These are phyloP conservation scores for Gardenia jasminoides DNA, from an alignment of 257 asterid species.

Conservation along the genomic window DNA sequence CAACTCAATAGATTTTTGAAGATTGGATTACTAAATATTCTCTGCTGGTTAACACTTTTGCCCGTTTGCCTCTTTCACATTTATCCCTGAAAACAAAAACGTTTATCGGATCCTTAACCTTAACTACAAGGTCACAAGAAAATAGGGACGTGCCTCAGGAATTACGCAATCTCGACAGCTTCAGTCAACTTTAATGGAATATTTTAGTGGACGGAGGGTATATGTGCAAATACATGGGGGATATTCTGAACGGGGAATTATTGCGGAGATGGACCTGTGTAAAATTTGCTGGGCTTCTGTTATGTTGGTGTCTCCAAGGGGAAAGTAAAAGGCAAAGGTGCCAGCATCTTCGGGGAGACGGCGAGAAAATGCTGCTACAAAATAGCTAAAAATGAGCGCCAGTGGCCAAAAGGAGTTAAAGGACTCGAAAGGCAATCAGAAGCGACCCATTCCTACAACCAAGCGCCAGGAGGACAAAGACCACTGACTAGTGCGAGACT, in stretches of 20 bases:
- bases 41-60: not conserved
- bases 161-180: not conserved
- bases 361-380: not conserved
- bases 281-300: not conserved
- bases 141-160: not conserved
- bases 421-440: not conserved
- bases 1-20: too few species aligned
- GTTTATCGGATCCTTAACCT: not conserved
- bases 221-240: not conserved
- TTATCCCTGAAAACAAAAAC: too few species aligned
- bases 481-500: not conserved
- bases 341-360: not conserved
- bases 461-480: not conserved
- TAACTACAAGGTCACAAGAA: not conserved
- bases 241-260: not conserved
- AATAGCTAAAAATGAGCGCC: not conserved
- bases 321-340: not conserved
- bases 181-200: not conserved
- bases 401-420: not conserved
- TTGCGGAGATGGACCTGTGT: not conserved
- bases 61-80: not conserved
- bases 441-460: slow-evolving; percentile 14
- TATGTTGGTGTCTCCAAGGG: not conserved
- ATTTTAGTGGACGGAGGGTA: not conserved
- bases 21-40: too few species aligned